Percentiles rank a stretch among this genome's conserved stretches.
Evolutionary conservation across 2,329 filamentous ascomycete genomes (phyloP).

Genomic region (Colletotrichum lentis): DNA sequence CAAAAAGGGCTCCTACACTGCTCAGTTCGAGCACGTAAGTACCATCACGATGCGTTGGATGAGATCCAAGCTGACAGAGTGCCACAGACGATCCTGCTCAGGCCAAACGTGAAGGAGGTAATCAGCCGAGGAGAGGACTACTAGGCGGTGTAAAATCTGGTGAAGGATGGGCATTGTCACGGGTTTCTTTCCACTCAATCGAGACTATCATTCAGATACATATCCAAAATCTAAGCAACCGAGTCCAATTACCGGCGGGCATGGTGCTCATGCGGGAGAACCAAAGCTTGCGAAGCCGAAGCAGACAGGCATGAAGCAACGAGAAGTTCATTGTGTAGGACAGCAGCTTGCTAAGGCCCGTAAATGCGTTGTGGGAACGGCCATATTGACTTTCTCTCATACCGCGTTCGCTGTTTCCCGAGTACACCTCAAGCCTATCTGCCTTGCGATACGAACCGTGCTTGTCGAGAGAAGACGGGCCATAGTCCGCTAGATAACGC

Average conservation of each 20-base stretch:
- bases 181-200: slow-evolving; percentile 30
- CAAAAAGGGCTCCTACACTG: slow-evolving; percentile 93
- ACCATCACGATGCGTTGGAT: neutral
- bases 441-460: neutral
- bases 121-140: slow-evolving; percentile 88
- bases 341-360: too few relatives aligned
- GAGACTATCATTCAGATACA: slow-evolving; percentile 34
- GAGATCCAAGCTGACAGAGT: slow-evolving; percentile 3
- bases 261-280: neutral
- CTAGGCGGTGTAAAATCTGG: slow-evolving; percentile 51
- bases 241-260: neutral
- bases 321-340: too few relatives aligned
- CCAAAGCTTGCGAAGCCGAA: neutral
- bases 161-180: slow-evolving; percentile 18
- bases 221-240: slow-evolving; percentile 22
- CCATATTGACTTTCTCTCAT: too few relatives aligned
- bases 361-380: too few relatives aligned
- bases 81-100: slow-evolving; percentile 74
- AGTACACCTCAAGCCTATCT: neutral
- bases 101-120: slow-evolving; percentile 85
- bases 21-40: slow-evolving; percentile 93
- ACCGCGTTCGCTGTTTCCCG: too few relatives aligned
- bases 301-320: neutral
- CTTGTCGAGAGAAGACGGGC: too few relatives aligned
- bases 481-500: too few relatives aligned